Evolutionary conservation across 352 stramenopile genomes (phyloP).

Genomic region (Phytophthora sp.): DNA sequence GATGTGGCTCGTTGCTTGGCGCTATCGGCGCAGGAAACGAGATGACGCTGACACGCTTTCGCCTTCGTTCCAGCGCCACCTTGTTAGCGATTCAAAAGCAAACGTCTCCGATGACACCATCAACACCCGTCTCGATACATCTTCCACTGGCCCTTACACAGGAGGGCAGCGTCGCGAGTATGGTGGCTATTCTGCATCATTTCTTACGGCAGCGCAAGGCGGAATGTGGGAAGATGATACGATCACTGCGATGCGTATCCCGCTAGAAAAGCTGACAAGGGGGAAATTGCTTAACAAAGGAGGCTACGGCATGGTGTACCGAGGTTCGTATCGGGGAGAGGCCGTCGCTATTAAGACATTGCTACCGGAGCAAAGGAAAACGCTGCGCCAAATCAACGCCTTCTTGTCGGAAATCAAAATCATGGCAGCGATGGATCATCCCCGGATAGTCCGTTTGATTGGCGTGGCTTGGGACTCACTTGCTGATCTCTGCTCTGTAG

Average conservation of each 20-base stretch:
- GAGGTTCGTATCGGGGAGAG: conserved; percentile 41
- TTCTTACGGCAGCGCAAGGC: conserved; percentile 16
- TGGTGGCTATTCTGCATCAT: conserved; percentile 8
- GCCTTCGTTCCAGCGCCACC: conserved; percentile 9
- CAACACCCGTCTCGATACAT: conserved; percentile 30
- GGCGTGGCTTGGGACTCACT: conserved; percentile 61
- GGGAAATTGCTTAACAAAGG: conserved; percentile 36
- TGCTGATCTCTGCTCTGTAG: conserved; percentile 42
- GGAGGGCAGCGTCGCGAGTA: conserved; percentile 5
- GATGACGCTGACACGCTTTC: not conserved
- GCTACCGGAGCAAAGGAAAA: conserved; percentile 36
- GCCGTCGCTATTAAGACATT: conserved; percentile 57
- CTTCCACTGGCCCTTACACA: conserved; percentile 25
- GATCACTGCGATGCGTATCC: conserved; percentile 44
- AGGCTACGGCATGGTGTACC: conserved; percentile 57
- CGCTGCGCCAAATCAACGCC: conserved; percentile 38
- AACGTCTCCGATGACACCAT: conserved; percentile 17
- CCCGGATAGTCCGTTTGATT: conserved; percentile 47
- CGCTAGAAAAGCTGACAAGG: conserved; percentile 34
- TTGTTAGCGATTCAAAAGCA: conserved; percentile 6
- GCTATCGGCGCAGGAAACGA: conserved; percentile 3
- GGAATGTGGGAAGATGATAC: conserved; percentile 40
- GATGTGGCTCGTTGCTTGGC: conserved; percentile 9
- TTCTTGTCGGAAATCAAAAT: conserved; percentile 61
- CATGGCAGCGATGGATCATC: conserved; percentile 45